Evolutionary conservation across 2,329 filamentous ascomycete species (phyloP).

Genomic region (Neonectria punicea): DNA sequence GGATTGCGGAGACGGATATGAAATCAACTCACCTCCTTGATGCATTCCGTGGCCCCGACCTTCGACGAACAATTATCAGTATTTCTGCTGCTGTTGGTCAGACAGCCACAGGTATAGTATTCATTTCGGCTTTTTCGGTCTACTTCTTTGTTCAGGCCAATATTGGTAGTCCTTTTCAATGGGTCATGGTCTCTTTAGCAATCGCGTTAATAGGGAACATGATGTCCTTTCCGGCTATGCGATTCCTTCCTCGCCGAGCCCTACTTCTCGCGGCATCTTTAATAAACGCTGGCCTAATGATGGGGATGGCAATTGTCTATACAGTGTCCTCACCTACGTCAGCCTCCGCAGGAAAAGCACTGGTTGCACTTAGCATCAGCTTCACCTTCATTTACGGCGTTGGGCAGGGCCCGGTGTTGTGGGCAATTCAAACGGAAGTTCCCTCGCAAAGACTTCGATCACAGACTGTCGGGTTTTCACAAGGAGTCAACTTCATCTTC

Average conservation of each 20-base stretch:
- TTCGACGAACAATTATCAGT: not conserved
- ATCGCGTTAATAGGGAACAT: not conserved
- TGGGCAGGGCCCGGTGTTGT: not conserved
- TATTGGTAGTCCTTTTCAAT: not conserved
- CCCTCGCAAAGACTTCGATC: conserved; percentile 1
- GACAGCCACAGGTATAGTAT: not conserved
- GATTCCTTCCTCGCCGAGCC: not conserved
- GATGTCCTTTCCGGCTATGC: not conserved
- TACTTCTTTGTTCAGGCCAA: not conserved
- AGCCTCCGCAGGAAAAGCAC: not conserved
- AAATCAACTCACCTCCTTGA: not conserved
- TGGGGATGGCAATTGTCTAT: not conserved
- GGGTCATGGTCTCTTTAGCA: not conserved
- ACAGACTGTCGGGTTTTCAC: not conserved
- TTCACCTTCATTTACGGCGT: not conserved
- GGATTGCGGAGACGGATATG: not conserved
- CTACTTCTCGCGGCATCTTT: not conserved
- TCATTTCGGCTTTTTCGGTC: not conserved
- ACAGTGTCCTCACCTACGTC: not conserved
- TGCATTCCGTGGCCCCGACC: not conserved
- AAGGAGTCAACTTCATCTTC: conserved; percentile 1
- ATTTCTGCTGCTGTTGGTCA: not conserved
- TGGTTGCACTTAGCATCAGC: not conserved
- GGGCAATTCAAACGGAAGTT: conserved; percentile 3
- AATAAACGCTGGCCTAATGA: not conserved